Percentiles rank a stretch among this genome's conserved stretches.
Conservation (phyloP, 192 early-diverging fungal species). For the Obelidium mucronatum region DNA sequence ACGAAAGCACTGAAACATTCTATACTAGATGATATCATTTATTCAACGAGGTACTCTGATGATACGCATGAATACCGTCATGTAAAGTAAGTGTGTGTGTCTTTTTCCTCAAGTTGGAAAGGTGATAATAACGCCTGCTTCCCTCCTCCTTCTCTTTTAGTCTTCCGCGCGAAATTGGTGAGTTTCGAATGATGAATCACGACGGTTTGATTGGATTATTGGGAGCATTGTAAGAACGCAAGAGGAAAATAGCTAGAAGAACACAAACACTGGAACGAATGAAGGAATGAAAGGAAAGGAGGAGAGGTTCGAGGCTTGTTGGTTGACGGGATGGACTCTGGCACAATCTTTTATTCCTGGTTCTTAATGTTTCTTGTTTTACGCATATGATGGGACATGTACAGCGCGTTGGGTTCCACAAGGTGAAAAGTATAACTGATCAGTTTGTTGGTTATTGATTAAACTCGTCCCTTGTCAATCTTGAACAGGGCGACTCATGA, state of each 20-base stretch:
- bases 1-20: background rate
- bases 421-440: slow-evolving; percentile 6
- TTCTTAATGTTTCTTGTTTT: background rate
- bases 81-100: slow-evolving; percentile 34
- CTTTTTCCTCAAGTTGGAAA: slow-evolving; percentile 6
- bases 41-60: slow-evolving; percentile 40
- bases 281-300: too few species aligned
- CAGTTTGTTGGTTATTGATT: background rate
- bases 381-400: background rate
- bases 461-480: background rate
- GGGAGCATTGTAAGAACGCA: too few species aligned
- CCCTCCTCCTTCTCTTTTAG: background rate
- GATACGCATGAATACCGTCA: slow-evolving; percentile 44
- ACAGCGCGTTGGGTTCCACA: slow-evolving; percentile 41
- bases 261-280: too few species aligned
- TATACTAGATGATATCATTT: slow-evolving; percentile 31
- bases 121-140: background rate
- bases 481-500: slow-evolving; percentile 36
- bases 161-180: slow-evolving; percentile 45
- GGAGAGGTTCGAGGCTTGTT: too few species aligned
- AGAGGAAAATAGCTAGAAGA: too few species aligned
- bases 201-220: too few species aligned
- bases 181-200: too few species aligned
- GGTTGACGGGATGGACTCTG: too few species aligned
- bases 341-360: background rate